Conservation (phyloP, 345 rosid genomes). For the Hibiscus tridactylites region DNA sequence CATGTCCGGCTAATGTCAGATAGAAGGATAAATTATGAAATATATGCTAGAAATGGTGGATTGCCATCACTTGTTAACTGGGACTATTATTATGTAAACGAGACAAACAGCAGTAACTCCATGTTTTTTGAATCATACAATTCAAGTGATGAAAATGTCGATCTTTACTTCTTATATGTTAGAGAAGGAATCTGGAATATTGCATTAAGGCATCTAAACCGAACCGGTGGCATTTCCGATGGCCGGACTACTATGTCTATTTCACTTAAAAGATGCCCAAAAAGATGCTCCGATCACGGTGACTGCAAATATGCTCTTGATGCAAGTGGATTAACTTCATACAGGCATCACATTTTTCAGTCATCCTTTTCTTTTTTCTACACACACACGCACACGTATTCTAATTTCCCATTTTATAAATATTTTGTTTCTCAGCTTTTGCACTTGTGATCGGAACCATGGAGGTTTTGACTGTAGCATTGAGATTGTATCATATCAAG, state of each 20-base stretch:
- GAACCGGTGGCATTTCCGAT: slow-evolving; percentile 19
- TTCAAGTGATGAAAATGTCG: slow-evolving; percentile 67
- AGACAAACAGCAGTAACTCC: slow-evolving; percentile 47
- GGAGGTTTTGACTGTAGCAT: slow-evolving; percentile 96
- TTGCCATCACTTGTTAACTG: slow-evolving; percentile 57
- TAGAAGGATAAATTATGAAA: slow-evolving; percentile 45
- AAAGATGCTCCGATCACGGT: slow-evolving; percentile 79
- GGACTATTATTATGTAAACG: slow-evolving; percentile 78
- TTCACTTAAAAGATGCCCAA: slow-evolving; percentile 88
- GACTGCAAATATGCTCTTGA: slow-evolving; percentile 64
- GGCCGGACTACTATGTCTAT: slow-evolving; percentile 56
- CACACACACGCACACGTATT: neutral
- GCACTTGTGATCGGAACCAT: slow-evolving; percentile 80
- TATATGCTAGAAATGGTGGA: slow-evolving; percentile 75
- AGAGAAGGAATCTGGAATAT: slow-evolving; percentile 88
- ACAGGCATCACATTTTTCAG: slow-evolving; percentile 42
- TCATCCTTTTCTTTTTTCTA: neutral
- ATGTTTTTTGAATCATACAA: slow-evolving; percentile 55
- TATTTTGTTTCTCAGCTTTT: slow-evolving; percentile 51
- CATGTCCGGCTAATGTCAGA: slow-evolving; percentile 58
- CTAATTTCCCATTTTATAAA: neutral
- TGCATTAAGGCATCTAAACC: slow-evolving; percentile 55
- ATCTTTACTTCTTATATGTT: slow-evolving; percentile 74
- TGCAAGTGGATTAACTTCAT: slow-evolving; percentile 84
- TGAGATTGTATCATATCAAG: slow-evolving; percentile 70